phyloP scores from a whole-genome alignment of 768 basidiomycete species.

The Tricholoma furcatifolium region DNA sequence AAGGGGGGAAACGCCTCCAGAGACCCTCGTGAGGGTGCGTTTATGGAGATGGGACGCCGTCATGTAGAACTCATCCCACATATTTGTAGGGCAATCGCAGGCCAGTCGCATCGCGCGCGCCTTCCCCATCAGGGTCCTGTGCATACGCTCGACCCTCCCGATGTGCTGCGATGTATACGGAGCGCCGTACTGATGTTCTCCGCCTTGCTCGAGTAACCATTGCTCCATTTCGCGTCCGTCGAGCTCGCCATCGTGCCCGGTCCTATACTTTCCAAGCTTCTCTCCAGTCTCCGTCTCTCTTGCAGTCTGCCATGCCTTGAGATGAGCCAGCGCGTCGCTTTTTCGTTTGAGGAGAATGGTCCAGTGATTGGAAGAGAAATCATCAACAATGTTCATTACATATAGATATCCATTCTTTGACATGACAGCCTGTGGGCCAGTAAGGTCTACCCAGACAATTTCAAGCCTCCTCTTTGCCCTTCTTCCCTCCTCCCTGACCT shows the following conservation, averaged over 20 bases:
- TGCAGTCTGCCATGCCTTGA: constrained; percentile 7
- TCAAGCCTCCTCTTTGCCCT: no score
- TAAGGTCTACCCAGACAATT: no score
- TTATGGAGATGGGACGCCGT: constrained; percentile 16
- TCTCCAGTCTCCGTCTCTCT: no score
- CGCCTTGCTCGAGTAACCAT: constrained; percentile 16
- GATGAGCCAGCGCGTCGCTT: not conserved
- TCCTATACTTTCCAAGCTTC: no score
- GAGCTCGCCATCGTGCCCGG: no score
- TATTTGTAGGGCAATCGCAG: constrained; percentile 19
- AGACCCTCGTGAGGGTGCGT: constrained; percentile 4
- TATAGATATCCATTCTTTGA: not conserved
- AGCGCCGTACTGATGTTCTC: no score
- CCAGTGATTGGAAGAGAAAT: not conserved
- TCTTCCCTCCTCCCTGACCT: no score
- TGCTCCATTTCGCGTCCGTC: constrained; percentile 3
- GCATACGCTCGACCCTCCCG: constrained; percentile 30
- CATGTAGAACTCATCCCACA: no score
- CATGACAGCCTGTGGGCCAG: not conserved
- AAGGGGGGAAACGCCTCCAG: constrained; percentile 15
- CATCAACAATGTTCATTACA: no score
- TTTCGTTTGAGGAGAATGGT: not conserved
- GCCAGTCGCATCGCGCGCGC: constrained; percentile 25
- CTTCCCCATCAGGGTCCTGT: constrained; percentile 27
- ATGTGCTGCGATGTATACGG: constrained; percentile 32